phyloP scores from a whole-genome alignment of 1,284 basidiomycete species.

The Phellinidium pouzarii region DNA sequence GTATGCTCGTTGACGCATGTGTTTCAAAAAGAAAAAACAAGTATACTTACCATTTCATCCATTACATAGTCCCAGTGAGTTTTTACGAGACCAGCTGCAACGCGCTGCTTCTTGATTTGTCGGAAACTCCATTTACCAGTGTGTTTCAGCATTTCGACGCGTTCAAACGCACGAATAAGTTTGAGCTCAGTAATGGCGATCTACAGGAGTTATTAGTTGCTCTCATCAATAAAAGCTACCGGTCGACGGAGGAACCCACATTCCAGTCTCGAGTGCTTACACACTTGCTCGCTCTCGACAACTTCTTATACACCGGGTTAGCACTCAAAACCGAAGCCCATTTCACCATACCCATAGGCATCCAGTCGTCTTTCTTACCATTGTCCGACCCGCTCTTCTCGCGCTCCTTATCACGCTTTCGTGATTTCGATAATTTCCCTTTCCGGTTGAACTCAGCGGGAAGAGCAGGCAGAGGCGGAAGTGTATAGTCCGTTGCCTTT shows the following conservation, averaged over 20 bases:
- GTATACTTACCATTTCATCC: conserved; percentile 83
- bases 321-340: conserved; percentile 66
- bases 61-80: conserved; percentile 94
- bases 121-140: conserved; percentile 86
- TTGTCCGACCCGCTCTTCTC: conserved; percentile 31
- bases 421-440: conserved; percentile 46
- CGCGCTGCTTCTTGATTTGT: conserved; percentile 92
- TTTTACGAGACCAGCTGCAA: conserved; percentile 72
- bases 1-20: neutral
- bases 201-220: conserved; percentile 31
- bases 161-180: conserved; percentile 74
- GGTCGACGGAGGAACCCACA: conserved; percentile 40
- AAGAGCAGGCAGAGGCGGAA: conserved; percentile 56
- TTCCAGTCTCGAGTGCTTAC: conserved; percentile 73
- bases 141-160: conserved; percentile 81
- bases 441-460: conserved; percentile 60
- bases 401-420: conserved; percentile 49
- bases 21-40: neutral
- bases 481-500: conserved; percentile 38
- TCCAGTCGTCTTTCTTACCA: conserved; percentile 54
- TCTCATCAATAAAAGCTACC: conserved; percentile 4
- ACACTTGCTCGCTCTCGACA: conserved; percentile 66
- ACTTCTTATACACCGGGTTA: conserved; percentile 66
- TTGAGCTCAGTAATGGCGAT: conserved; percentile 72
- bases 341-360: conserved; percentile 58